Conservation (phyloP, 495 filamentous ascomycete genomes). For the Tuber microsphaerosporum region DNA sequence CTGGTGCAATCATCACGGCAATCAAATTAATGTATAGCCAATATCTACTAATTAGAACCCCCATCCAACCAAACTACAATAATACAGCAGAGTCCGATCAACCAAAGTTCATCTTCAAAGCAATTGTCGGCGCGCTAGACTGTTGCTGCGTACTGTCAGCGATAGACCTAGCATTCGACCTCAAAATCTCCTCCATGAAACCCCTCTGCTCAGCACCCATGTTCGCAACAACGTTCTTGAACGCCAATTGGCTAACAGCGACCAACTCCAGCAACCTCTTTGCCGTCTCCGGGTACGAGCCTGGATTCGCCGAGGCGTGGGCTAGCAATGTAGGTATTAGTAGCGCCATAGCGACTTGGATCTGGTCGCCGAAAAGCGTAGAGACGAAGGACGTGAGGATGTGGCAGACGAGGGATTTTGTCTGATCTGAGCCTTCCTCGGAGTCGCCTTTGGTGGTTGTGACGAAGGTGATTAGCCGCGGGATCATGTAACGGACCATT, state of each 20-base stretch:
- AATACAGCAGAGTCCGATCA: neutral
- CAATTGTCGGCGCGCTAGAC: constrained; percentile 73
- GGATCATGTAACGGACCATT: constrained; percentile 65
- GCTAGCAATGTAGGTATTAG: constrained; percentile 72
- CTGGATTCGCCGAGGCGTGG: constrained; percentile 50
- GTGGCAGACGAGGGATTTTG: constrained; percentile 60
- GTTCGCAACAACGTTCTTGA: constrained; percentile 64
- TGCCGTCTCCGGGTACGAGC: constrained; percentile 60
- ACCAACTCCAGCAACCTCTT: constrained; percentile 72
- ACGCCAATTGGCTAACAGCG: constrained; percentile 60
- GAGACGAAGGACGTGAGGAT: constrained; percentile 63
- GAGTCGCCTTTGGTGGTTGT: constrained; percentile 61
- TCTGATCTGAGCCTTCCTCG: constrained; percentile 70
- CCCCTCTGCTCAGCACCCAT: constrained; percentile 64
- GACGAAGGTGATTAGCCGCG: constrained; percentile 68
- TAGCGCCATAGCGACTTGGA: constrained; percentile 59
- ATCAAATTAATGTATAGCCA: neutral
- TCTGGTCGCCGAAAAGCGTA: constrained; percentile 49
- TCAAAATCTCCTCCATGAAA: constrained; percentile 77
- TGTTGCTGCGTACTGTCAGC: constrained; percentile 44
- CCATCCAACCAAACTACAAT: neutral
- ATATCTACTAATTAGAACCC: neutral
- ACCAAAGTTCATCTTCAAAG: constrained; percentile 83
- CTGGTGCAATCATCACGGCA: neutral
- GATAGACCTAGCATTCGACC: constrained; percentile 44